phyloP scores from a whole-genome alignment of 2,329 filamentous ascomycete genomes.

The Sporothrix pallida region DNA sequence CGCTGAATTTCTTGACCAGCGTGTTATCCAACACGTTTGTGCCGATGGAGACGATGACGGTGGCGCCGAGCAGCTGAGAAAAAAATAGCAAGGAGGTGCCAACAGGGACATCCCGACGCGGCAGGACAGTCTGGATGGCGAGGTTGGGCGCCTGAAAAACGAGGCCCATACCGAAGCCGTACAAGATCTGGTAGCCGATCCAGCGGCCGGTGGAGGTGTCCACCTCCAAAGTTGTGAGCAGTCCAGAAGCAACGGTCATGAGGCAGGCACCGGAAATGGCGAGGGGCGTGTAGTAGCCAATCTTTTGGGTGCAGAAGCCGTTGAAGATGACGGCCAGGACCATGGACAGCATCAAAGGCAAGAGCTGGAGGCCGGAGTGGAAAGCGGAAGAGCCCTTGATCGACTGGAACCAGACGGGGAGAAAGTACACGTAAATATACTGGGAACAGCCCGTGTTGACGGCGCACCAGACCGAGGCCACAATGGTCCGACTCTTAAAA shows the following conservation, averaged over 20 bases:
- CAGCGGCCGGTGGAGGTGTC: slow-evolving; percentile 44
- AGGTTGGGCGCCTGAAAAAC: slow-evolving; percentile 54
- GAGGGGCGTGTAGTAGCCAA: slow-evolving; percentile 55
- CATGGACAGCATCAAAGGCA: slow-evolving; percentile 51
- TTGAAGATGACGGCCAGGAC: slow-evolving; percentile 50
- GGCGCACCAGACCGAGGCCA: not conserved
- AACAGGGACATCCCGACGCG: slow-evolving; percentile 50
- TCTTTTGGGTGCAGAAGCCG: slow-evolving; percentile 46
- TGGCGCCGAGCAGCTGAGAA: slow-evolving; percentile 52
- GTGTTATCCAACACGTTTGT: slow-evolving; percentile 53
- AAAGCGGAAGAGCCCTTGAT: slow-evolving; percentile 49
- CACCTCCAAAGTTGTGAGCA: slow-evolving; percentile 49
- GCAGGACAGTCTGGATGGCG: slow-evolving; percentile 54
- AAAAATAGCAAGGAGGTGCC: slow-evolving; percentile 54
- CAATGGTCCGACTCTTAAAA: slow-evolving; percentile 42
- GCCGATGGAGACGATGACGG: slow-evolving; percentile 53
- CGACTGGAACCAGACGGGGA: slow-evolving; percentile 53
- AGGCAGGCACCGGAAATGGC: slow-evolving; percentile 50
- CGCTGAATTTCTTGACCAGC: slow-evolving; percentile 46
- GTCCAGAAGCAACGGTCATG: slow-evolving; percentile 50
- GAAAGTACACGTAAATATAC: slow-evolving; percentile 34
- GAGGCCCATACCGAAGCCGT: slow-evolving; percentile 52
- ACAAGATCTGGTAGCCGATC: slow-evolving; percentile 53
- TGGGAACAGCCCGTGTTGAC: slow-evolving; percentile 4
- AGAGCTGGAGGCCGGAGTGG: slow-evolving; percentile 49